Conservation (phyloP, 2,329 filamentous ascomycete species). For the Xenoacremonium recifei region DNA sequence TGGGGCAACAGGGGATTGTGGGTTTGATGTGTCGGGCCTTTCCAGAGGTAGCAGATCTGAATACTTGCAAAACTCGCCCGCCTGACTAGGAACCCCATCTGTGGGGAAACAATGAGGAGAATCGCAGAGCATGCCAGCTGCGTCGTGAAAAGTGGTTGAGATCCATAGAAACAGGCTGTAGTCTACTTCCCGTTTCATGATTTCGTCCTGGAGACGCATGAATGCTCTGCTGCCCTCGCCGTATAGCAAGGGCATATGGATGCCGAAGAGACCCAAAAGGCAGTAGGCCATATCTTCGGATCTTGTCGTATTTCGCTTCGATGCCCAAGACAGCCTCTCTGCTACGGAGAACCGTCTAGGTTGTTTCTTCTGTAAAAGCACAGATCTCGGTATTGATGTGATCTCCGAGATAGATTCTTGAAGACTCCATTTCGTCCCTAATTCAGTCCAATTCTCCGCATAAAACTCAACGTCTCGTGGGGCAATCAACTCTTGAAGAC, state of each 20-base stretch:
- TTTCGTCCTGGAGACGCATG: conserved; percentile 7
- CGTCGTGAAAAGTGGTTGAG: too few species aligned
- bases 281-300: conserved; percentile 10
- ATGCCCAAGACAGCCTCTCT: conserved; percentile 10
- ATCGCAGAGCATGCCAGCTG: too few species aligned
- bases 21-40: too few species aligned
- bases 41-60: too few species aligned
- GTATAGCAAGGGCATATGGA: conserved; percentile 10
- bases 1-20: too few species aligned
- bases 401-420: conserved; percentile 5
- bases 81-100: too few species aligned
- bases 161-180: conserved; percentile 11
- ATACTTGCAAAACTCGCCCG: too few species aligned
- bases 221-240: conserved; percentile 7
- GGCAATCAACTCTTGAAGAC: conserved; percentile 11
- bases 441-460: conserved; percentile 8
- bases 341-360: conserved; percentile 1
- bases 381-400: conserved; percentile 4
- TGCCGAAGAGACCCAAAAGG: conserved; percentile 9
- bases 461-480: conserved; percentile 12
- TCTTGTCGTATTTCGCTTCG: conserved; percentile 6
- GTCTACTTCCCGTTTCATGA: conserved; percentile 7
- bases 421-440: conserved; percentile 11
- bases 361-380: conserved; percentile 4
- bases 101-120: too few species aligned